Conservation (phyloP, 352 stramenopile species). For the Phytopythium sindhum region DNA sequence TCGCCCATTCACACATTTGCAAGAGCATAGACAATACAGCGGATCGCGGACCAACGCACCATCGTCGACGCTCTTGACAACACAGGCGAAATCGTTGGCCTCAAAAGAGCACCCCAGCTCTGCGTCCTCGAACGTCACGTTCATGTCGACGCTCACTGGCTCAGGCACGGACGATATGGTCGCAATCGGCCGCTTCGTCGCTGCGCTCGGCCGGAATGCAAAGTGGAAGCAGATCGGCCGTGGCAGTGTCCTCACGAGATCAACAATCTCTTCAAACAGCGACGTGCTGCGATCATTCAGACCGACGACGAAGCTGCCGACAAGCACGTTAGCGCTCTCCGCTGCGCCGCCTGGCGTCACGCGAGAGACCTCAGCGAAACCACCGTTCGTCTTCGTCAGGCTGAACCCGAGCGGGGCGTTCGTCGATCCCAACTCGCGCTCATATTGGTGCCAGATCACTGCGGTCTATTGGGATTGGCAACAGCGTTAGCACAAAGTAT, state of each 20-base stretch:
- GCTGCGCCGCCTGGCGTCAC: constrained; percentile 53
- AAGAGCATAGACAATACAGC: not conserved
- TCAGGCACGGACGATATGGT: constrained; percentile 62
- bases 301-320: constrained; percentile 74
- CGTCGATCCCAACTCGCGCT: constrained; percentile 40
- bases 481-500: not conserved
- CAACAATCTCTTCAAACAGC: constrained; percentile 72
- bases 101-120: constrained; percentile 63
- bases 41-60: constrained; percentile 12
- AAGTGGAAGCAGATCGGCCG: constrained; percentile 71
- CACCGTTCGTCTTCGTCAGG: constrained; percentile 59
- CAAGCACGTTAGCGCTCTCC: constrained; percentile 52
- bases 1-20: not conserved
- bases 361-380: constrained; percentile 71
- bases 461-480: constrained; percentile 14
- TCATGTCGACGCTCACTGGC: constrained; percentile 49
- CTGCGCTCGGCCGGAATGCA: constrained; percentile 35
- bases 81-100: constrained; percentile 44
- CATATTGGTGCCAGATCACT: constrained; percentile 61
- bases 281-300: constrained; percentile 56
- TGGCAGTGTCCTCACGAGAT: constrained; percentile 40
- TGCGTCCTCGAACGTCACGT: constrained; percentile 51
- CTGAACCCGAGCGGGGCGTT: constrained; percentile 61
- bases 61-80: constrained; percentile 58
- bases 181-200: constrained; percentile 14